Evolutionary conservation across 2,329 filamentous ascomycete genomes (phyloP), one percentile per base, ranked within the genome.

Genomic region (Colletotrichum gigasporum): DNA sequence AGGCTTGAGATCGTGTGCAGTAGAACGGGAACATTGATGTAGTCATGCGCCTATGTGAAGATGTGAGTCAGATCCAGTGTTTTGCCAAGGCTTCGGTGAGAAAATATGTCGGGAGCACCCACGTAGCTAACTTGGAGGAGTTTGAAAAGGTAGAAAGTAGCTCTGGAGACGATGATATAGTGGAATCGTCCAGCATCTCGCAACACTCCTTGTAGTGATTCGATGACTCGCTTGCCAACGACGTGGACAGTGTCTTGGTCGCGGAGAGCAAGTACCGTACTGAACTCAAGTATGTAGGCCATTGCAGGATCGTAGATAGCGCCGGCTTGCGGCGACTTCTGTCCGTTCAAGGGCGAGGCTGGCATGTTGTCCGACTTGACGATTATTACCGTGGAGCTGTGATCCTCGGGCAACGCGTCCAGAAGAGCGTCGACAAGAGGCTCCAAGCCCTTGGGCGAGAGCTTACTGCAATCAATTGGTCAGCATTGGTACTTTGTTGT

Each of bases 1-100:
- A 98, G 92, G 67, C 90, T 94, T 1, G 94, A 96, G 66, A 99
- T 94, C 2, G 91, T 91, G 75, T 99, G 96, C 11, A 99, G 85
- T 7, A 98, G 87, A 52, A 98, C 92, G 1, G 96, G 96, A 1
- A 94, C 92, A 61, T 96, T 92, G 72, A 97, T 90, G 75, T 96
- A 97, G 71, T 96, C 92, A 71, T 95, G 88, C 69, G 97, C 91
- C 91, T 94, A 69, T 2, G 42, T 67, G 34, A 57, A 53, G 39
- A 54, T 3, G 18, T 45, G 5, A 50, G 28, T 59, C 14, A 50
- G 42, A 48, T 39, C 44, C 10, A 26, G 70, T 68, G 63, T 74
- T 76, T 63, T 77, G 72, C 57, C 28, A 24, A n/a, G 3, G 9
- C 5, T 9, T 39, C 3, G n/a, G 6, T 30, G 16, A 12, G 10